phyloP scores from a whole-genome alignment of 345 rosid genomes.

The Hirschfeldia incana region DNA sequence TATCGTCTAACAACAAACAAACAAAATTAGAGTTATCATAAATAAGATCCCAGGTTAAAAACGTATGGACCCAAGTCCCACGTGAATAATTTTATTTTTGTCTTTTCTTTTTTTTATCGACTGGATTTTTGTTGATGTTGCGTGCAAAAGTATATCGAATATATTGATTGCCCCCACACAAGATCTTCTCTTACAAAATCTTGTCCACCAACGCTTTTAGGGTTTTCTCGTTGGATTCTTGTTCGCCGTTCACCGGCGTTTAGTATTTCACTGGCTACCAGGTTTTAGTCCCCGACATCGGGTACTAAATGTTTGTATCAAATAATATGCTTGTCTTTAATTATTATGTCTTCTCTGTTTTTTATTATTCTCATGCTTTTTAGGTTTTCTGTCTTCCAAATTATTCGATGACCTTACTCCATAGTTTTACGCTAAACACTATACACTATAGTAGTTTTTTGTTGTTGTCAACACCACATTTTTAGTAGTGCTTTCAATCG shows the following conservation, averaged over 20 bases:
- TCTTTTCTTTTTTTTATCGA: conserved; percentile 2
- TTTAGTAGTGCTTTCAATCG: neutral
- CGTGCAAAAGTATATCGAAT: conserved; percentile 37
- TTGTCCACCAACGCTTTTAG: conserved; percentile 23
- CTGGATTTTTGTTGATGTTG: conserved; percentile 28
- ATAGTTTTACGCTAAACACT: neutral
- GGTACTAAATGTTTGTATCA: conserved; percentile 21
- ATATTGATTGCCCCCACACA: conserved; percentile 34
- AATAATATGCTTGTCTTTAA: conserved; percentile 29
- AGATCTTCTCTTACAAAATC: conserved; percentile 39
- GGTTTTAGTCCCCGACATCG: conserved; percentile 36
- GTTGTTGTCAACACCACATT: neutral
- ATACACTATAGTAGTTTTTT: too few relatives aligned
- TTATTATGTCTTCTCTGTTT: conserved; percentile 29
- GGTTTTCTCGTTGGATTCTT: conserved; percentile 24
- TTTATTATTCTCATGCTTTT: conserved; percentile 31
- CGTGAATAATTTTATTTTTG: conserved; percentile 14
- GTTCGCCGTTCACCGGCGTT: conserved; percentile 33
- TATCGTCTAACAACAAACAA: neutral
- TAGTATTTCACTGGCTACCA: neutral
- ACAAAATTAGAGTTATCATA: conserved; percentile 1
- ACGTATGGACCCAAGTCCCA: conserved; percentile 39
- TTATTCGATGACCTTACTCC: conserved; percentile 21
- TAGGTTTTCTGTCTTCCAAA: conserved; percentile 28
- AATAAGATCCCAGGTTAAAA: conserved; percentile 35